Conservation (phyloP, 2,329 filamentous ascomycete genomes). For the Talaromyces marneffei region DNA sequence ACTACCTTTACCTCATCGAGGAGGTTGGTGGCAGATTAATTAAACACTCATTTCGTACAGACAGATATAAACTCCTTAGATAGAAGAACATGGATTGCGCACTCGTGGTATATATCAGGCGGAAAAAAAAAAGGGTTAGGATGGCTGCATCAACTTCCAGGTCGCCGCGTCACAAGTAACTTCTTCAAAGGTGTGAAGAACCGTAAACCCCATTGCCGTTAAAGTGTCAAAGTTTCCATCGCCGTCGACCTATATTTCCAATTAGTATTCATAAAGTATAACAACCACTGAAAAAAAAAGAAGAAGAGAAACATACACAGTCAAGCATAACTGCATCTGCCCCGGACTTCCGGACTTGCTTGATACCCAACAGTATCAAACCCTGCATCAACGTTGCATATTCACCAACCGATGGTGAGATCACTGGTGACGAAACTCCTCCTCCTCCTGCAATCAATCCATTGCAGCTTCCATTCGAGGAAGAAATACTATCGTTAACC, state of each 20-base stretch:
- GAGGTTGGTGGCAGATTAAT: neutral
- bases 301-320: slow-evolving; percentile 56
- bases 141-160: slow-evolving; percentile 51
- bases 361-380: slow-evolving; percentile 70
- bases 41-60: neutral
- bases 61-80: neutral
- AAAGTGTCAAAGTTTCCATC: slow-evolving; percentile 70
- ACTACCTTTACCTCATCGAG: neutral
- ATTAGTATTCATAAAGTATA: neutral
- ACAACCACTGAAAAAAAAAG: neutral
- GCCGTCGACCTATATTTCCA: slow-evolving; percentile 54
- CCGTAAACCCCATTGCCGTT: slow-evolving; percentile 71
- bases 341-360: slow-evolving; percentile 74
- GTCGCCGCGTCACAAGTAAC: slow-evolving; percentile 63
- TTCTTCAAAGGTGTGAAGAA: slow-evolving; percentile 76
- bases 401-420: slow-evolving; percentile 61
- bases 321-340: slow-evolving; percentile 68
- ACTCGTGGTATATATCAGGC: neutral
- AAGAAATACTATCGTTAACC: neutral
- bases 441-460: slow-evolving; percentile 44
- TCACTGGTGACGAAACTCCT: slow-evolving; percentile 74
- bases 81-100: neutral
- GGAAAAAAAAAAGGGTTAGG: neutral
- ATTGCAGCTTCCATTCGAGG: slow-evolving; percentile 44
- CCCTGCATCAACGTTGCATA: slow-evolving; percentile 72